Evolutionary conservation across 2,329 filamentous ascomycete genomes (phyloP), one percentile per base, ranked within the genome.

Genomic region (Pyrenophora tritici-repentis): DNA sequence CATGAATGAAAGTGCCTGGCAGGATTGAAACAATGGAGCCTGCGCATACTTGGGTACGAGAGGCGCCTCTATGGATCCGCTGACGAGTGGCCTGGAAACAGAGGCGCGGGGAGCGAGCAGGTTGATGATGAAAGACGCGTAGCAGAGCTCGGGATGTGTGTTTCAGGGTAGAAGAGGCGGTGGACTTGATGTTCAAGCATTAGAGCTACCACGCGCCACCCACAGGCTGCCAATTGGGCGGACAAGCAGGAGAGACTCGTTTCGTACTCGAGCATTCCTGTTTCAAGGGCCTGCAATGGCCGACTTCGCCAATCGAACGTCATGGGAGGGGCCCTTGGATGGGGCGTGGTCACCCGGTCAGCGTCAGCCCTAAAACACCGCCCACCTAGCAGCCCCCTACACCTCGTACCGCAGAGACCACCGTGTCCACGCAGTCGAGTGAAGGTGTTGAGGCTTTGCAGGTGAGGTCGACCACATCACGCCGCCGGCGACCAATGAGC

Each of bases 261-360:
- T 67, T 68, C 61, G 63, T 18, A 29, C 37, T 10, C 40, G 37
- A 41, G 45, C 37, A 18, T 22, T 35, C 17, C 48, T 35, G 48
- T 51, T 51, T 47, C 42, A 46, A 37, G 29, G 32, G 51, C 31
- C 33, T 45, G 34, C 45, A 39, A 39, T 42, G 50, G 43, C 42
- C 4, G 51, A 42, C 20, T 47, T 61, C 56, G 62, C 58, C 54
- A 55, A 62, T 60, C 57, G 59, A 26, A 18, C 4, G 26, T 34
- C 46, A 48, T 51, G 52, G 55, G 56, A 49, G 39, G 53, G 49
- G 34, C 35, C 39, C 14, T 33, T 14, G 13, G 14, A 29, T 32
- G 52, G 63, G 53, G 57, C 47, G 55, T 59, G 55, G 54, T 50
- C 49, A 32, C 38, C 35, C 35, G 40, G 43, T 53, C 57, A 61